Evolutionary conservation across 164 flowering plant genomes (phyloP).

Genomic region (Tinospora cordifolia): DNA sequence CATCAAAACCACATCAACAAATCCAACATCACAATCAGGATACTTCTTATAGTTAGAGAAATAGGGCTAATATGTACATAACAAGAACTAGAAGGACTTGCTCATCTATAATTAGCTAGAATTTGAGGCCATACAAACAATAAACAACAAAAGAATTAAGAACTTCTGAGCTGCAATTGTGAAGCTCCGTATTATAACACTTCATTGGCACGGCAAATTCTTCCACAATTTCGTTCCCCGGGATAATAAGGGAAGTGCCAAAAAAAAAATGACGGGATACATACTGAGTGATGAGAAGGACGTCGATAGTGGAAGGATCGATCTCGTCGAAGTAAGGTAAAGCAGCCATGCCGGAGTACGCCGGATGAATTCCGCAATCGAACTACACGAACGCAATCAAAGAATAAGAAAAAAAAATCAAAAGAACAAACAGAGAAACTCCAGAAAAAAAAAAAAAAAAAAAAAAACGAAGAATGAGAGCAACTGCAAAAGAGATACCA

Average conservation of each 20-base stretch:
- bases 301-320: constrained; percentile 87
- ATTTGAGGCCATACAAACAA: not conserved
- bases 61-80: not conserved
- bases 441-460: not conserved
- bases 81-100: not conserved
- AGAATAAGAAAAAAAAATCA: not conserved
- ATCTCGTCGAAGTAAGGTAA: constrained; percentile 96
- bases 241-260: not conserved
- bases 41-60: not conserved
- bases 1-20: not conserved
- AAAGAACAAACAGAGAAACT: not conserved
- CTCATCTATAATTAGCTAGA: not conserved
- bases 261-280: constrained; percentile 12
- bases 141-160: not conserved
- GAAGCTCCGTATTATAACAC: not conserved
- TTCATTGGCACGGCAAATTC: not conserved
- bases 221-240: not conserved
- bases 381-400: constrained; percentile 35
- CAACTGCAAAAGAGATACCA: constrained; percentile 26
- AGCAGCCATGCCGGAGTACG: constrained; percentile 91
- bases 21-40: not conserved
- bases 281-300: constrained; percentile 92
- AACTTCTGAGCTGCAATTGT: not conserved
- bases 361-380: constrained; percentile 98
- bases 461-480: not conserved